Percentiles rank a stretch among this genome's conserved stretches.
Conservation (phyloP, 1,284 basidiomycete species). For the Abortiporus biennis region DNA sequence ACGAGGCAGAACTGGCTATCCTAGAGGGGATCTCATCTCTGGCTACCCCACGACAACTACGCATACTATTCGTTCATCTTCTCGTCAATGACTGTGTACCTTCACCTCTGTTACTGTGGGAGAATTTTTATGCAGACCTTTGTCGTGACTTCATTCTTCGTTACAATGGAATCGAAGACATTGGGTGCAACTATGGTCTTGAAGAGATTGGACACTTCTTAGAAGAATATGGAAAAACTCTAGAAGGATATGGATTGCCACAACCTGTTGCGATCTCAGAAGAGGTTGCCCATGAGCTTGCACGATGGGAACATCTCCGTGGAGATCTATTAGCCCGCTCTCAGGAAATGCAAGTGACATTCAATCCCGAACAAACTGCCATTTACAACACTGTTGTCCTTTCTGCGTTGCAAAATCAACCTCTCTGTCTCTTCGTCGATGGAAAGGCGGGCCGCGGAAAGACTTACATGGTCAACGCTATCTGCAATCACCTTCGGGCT, state of each 20-base stretch:
- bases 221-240: slow-evolving; percentile 12
- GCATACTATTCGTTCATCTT: slow-evolving; percentile 17
- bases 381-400: slow-evolving; percentile 28
- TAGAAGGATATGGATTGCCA: slow-evolving; percentile 29
- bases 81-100: slow-evolving; percentile 15
- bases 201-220: slow-evolving; percentile 29
- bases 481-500: slow-evolving; percentile 26
- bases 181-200: slow-evolving; percentile 33
- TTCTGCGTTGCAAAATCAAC: slow-evolving; percentile 21
- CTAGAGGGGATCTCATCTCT: slow-evolving; percentile 15
- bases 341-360: not conserved
- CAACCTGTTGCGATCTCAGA: slow-evolving; percentile 25
- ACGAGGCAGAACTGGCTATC: slow-evolving; percentile 17
- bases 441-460: slow-evolving; percentile 45
- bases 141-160: too few relatives aligned
- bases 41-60: slow-evolving; percentile 14
- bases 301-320: too few relatives aligned
- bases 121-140: too few relatives aligned
- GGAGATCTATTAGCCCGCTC: too few relatives aligned
- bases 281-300: slow-evolving; percentile 18
- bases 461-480: slow-evolving; percentile 38
- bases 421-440: slow-evolving; percentile 35
- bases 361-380: slow-evolving; percentile 30
- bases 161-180: not conserved
- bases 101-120: slow-evolving; percentile 14